phyloP scores from a whole-genome alignment of 495 filamentous ascomycete genomes.

The Rhizodiscina lignyota region DNA sequence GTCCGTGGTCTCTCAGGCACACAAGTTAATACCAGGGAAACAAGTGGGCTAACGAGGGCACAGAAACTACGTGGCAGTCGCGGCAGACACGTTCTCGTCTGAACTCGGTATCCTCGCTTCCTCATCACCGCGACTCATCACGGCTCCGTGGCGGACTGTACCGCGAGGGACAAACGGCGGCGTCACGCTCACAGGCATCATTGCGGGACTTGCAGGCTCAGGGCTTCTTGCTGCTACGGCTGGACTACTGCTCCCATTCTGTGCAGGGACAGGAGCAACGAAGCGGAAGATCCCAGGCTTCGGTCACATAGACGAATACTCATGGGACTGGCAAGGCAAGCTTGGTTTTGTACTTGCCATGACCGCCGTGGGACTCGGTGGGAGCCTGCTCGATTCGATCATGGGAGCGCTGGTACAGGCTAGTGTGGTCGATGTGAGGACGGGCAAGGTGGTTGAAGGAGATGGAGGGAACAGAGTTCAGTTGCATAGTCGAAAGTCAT shows the following conservation, averaged over 20 bases:
- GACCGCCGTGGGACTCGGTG: conserved; percentile 54
- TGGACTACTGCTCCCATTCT: conserved; percentile 53
- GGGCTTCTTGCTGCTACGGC: conserved; percentile 52
- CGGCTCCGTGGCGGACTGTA: conserved; percentile 58
- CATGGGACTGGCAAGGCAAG: conserved; percentile 31
- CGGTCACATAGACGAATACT: conserved; percentile 6
- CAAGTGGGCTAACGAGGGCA: too few species aligned
- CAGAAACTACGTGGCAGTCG: conserved; percentile 68
- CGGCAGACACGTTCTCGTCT: conserved; percentile 88
- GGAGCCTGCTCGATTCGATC: conserved; percentile 71
- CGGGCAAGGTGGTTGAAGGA: conserved; percentile 79
- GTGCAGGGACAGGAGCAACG: conserved; percentile 14
- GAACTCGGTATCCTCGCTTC: conserved; percentile 84
- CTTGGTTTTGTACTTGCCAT: conserved; percentile 40
- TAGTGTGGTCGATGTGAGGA: conserved; percentile 68
- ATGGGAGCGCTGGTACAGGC: conserved; percentile 75
- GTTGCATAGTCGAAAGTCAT: conserved; percentile 7
- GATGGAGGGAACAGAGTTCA: conserved; percentile 62
- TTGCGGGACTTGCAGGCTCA: conserved; percentile 60
- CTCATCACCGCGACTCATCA: conserved; percentile 67
- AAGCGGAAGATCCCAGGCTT: not conserved
- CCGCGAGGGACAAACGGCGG: conserved; percentile 89
- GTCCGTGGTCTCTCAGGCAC: conserved; percentile 11
- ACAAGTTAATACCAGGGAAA: conserved; percentile 2
- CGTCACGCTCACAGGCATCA: conserved; percentile 54